These are phyloP conservation scores for Cryptosporidium tyzzeri DNA, from an alignment of 169 alveolate species.

Conservation along the genomic window DNA sequence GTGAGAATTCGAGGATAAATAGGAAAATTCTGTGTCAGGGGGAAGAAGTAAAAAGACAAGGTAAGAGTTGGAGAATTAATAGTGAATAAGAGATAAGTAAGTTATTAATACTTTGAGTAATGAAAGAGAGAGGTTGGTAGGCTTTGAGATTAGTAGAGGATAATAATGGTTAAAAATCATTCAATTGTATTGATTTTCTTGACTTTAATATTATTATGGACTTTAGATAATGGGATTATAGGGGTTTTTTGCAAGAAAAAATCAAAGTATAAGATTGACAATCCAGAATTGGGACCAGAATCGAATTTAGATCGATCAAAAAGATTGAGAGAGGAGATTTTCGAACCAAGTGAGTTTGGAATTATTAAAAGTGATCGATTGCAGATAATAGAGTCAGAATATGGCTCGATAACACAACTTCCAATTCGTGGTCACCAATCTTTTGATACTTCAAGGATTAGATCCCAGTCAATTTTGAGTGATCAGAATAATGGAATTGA, in stretches of 20 bases:
- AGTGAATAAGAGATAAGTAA: background rate
- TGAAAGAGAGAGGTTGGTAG: background rate
- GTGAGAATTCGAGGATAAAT: constrained; percentile 13
- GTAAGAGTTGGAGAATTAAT: background rate
- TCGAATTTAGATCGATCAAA: constrained; percentile 64
- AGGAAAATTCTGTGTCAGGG: background rate
- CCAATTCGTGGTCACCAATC: constrained; percentile 36
- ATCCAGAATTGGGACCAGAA: constrained; percentile 8
- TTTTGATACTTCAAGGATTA: background rate
- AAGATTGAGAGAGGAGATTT: constrained; percentile 50
- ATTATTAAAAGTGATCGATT: constrained; percentile 8
- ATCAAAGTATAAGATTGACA: background rate
- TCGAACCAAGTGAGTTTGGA: constrained; percentile 52
- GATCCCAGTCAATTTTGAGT: constrained; percentile 1
- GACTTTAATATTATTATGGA: background rate
- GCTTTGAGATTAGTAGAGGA: background rate
- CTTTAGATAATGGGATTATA: background rate
- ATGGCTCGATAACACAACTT: background rate
- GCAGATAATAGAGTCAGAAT: background rate
- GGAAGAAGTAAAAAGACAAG: background rate
- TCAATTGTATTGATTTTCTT: background rate
- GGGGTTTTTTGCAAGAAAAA: background rate
- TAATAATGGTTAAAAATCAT: background rate
- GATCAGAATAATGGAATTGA: constrained; percentile 8
- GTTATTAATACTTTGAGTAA: background rate